A percentile compares a stretch with the other conserved stretches of the same genome.
Evolutionary conservation across 148 eudicot genomes (phyloP).

Genomic region (Vaccinium myrtillus): DNA sequence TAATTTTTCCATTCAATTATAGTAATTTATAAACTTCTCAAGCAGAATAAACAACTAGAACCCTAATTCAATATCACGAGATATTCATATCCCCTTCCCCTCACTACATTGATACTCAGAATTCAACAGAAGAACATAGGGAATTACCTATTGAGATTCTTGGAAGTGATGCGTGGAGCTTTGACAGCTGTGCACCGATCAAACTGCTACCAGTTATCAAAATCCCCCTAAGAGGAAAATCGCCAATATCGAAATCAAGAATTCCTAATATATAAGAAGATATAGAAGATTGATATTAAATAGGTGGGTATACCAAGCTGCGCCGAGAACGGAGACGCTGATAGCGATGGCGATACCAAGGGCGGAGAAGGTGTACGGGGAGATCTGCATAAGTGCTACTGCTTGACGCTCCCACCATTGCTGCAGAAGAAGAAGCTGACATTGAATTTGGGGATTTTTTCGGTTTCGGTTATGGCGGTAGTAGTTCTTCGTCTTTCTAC

Average conservation of each 20-base stretch:
- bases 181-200: background rate
- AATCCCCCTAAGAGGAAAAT: background rate
- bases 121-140: background rate
- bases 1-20: too few relatives aligned
- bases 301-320: slow-evolving; percentile 60
- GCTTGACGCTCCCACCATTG: too few relatives aligned
- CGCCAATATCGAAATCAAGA: background rate
- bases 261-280: too few relatives aligned
- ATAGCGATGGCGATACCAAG: slow-evolving; percentile 85
- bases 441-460: too few relatives aligned
- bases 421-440: too few relatives aligned
- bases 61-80: too few relatives aligned
- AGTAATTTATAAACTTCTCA: too few relatives aligned
- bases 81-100: too few relatives aligned
- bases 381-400: slow-evolving; percentile 77
- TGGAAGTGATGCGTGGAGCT: slow-evolving; percentile 1
- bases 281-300: too few relatives aligned
- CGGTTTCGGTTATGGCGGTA: too few relatives aligned
- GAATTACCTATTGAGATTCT: background rate
- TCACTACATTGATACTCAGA: background rate
- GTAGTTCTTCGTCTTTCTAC: too few relatives aligned
- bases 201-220: background rate
- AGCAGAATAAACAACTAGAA: too few relatives aligned
- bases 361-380: slow-evolving; percentile 46
- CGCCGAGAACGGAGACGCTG: slow-evolving; percentile 90